phyloP scores from a whole-genome alignment of 768 basidiomycete species.

The Russula emetica region DNA sequence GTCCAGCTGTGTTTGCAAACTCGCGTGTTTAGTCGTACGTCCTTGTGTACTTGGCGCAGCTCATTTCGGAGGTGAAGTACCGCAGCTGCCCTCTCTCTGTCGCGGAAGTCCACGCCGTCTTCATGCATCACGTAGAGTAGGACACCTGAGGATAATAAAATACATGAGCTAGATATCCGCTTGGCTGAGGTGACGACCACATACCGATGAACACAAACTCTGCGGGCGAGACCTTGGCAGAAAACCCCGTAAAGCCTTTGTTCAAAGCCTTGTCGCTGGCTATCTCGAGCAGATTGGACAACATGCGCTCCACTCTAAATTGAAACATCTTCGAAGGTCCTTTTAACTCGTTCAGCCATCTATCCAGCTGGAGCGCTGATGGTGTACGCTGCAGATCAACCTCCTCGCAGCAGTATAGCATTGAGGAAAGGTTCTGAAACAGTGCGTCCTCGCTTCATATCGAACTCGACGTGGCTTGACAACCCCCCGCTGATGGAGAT shows the following conservation, averaged over 20 bases:
- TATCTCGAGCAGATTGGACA: conserved; percentile 53
- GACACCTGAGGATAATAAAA: conserved; percentile 48
- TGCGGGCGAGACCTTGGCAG: conserved; percentile 63
- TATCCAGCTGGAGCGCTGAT: conserved; percentile 53
- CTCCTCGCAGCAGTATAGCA: conserved; percentile 63
- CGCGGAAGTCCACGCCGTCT: conserved; percentile 29
- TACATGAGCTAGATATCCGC: not conserved
- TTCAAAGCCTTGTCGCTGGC: conserved; percentile 39
- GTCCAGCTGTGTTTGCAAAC: conserved; percentile 58
- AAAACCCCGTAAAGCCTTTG: conserved; percentile 37
- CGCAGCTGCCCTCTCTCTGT: conserved; percentile 49
- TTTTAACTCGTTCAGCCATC: conserved; percentile 37
- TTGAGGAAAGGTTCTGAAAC: conserved; percentile 68
- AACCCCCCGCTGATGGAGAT: conserved; percentile 59
- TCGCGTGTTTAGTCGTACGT: conserved; percentile 58
- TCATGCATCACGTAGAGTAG: conserved; percentile 54
- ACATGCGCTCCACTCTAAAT: conserved; percentile 46
- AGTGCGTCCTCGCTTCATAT: conserved; percentile 66
- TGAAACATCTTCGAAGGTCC: conserved; percentile 49
- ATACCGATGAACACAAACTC: conserved; percentile 80
- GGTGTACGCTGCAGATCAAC: conserved; percentile 43
- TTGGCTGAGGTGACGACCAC: conserved; percentile 22
- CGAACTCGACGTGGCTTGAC: conserved; percentile 52
- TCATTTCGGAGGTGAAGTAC: conserved; percentile 53
- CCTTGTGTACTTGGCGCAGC: conserved; percentile 53